A percentile compares a stretch with the other conserved stretches of the same genome.
phyloP scores from a whole-genome alignment of 345 rosid species.

The Ceriops zippeliana region DNA sequence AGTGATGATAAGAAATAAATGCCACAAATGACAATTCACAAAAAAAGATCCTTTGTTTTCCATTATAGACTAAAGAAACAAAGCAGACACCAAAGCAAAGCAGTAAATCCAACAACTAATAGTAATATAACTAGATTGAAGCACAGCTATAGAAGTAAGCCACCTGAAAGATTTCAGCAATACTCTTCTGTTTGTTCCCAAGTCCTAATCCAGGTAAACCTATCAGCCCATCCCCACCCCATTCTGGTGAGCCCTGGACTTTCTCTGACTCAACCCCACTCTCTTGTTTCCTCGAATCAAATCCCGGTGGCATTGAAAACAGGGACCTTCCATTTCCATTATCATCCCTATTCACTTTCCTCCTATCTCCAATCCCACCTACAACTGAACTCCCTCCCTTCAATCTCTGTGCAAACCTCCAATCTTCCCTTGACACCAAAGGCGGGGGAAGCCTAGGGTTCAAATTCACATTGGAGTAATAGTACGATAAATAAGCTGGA shows the following conservation, averaged over 20 bases:
- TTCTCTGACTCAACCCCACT: slow-evolving; percentile 43
- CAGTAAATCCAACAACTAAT: slow-evolving; percentile 3
- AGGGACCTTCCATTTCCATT: slow-evolving; percentile 46
- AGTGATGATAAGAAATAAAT: background rate
- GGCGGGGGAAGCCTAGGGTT: slow-evolving; percentile 96
- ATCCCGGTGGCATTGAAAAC: slow-evolving; percentile 74
- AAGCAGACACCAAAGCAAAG: background rate
- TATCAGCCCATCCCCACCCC: slow-evolving; percentile 79
- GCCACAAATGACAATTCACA: slow-evolving; percentile 2
- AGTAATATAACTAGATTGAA: background rate
- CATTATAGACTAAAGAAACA: background rate
- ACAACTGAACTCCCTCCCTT: slow-evolving; percentile 51
- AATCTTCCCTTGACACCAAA: slow-evolving; percentile 75
- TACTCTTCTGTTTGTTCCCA: slow-evolving; percentile 67
- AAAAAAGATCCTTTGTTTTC: background rate
- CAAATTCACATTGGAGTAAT: slow-evolving; percentile 70
- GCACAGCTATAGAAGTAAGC: slow-evolving; percentile 9
- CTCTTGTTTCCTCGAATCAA: slow-evolving; percentile 61
- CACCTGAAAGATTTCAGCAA: slow-evolving; percentile 85
- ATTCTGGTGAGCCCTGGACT: slow-evolving; percentile 43
- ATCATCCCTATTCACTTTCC: slow-evolving; percentile 49
- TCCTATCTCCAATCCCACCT: slow-evolving; percentile 76
- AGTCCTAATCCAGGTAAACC: slow-evolving; percentile 68
- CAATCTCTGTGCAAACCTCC: slow-evolving; percentile 76
- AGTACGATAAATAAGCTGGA: slow-evolving; percentile 64